Base-by-base conservation (phyloP, 805 yeast species). In the Zygosaccharomyces kombuchaensis region DNA sequence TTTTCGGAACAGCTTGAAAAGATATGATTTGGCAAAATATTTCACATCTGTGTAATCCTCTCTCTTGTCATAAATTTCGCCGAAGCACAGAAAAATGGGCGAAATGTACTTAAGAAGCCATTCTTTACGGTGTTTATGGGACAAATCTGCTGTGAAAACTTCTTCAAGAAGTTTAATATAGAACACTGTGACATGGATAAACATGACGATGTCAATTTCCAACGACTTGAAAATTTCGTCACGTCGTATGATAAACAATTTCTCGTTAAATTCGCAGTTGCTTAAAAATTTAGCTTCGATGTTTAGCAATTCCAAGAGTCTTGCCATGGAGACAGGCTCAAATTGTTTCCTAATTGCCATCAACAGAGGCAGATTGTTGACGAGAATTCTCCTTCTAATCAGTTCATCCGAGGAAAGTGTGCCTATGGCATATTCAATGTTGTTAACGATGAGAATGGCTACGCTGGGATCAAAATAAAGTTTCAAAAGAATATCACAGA, bases 1-100 rank as follows among this genome's bases (percentile, higher is more conserved):
- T 12, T 44, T 49, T 19, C 48, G 51, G 30, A 63, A 62, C 13
- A 62, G 45, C 26, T 50, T 48, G 42, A 63, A 60, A 1, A 63
- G 29, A 35, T 54, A 56, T 7, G 51, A 44, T 19, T 43, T 46
- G 1, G 57, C 60, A 46, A 56, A 57, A 17, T 34, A 21, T 25
- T 51, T 45, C 10, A 61, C 54, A 14, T 59, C 62, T 2, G 50
- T 31, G 29, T 41, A 40, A 4, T 49, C 41, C 8, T 59, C 57
- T 14, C 45, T 35, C 13, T 53, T 38, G 6, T 46, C 36, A 46
- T 48, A 64, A 21, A 57, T 44, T 10, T 52, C 37, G 27, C 62
- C 67, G 40, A 54, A 51, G 3, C 36, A 22, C 2, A 45, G 36
- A 1, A 60, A 21, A 4, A 48, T 38, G 14, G 50, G 52, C 10